Conservation (phyloP, 2,329 filamentous ascomycete genomes). For the Whalleya microplaca region DNA sequence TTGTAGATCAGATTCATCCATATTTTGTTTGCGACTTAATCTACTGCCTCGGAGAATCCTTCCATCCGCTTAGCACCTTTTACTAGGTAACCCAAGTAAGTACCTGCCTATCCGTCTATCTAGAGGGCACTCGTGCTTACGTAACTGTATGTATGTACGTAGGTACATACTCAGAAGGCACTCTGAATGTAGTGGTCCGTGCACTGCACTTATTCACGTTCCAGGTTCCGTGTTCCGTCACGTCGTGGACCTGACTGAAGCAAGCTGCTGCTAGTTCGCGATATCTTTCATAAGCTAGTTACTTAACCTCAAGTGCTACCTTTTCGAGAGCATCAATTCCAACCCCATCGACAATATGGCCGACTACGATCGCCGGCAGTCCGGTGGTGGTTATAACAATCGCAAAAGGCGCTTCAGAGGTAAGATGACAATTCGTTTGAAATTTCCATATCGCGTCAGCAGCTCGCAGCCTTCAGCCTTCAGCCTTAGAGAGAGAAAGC, state of each 20-base stretch:
- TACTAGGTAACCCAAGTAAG: too few relatives aligned
- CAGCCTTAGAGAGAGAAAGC: too few relatives aligned
- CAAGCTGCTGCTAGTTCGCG: too few relatives aligned
- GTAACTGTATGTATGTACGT: too few relatives aligned
- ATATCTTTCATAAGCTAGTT: not conserved
- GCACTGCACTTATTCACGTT: constrained; percentile 1
- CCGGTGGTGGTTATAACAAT: constrained; percentile 55
- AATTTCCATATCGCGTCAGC: too few relatives aligned
- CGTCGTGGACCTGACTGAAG: not conserved
- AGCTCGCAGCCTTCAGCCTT: too few relatives aligned
- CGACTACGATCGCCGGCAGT: constrained; percentile 61
- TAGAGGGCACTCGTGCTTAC: too few relatives aligned
- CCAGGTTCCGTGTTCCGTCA: constrained; percentile 21
- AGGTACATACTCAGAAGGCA: not conserved
- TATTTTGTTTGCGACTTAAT: too few relatives aligned
- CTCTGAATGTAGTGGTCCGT: not conserved
- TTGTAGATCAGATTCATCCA: not conserved
- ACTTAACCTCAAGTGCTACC: constrained; percentile 5
- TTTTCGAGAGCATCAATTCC: constrained; percentile 4
- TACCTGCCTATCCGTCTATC: too few relatives aligned
- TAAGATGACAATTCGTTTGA: constrained; percentile 43
- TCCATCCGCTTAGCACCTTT: too few relatives aligned
- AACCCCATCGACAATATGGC: constrained; percentile 47
- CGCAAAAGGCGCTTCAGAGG: constrained; percentile 83
- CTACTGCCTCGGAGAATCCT: too few relatives aligned